These are phyloP conservation scores for Hygrocybe coccinea DNA, from an alignment of 768 basidiomycete genomes.

Conservation along the genomic window DNA sequence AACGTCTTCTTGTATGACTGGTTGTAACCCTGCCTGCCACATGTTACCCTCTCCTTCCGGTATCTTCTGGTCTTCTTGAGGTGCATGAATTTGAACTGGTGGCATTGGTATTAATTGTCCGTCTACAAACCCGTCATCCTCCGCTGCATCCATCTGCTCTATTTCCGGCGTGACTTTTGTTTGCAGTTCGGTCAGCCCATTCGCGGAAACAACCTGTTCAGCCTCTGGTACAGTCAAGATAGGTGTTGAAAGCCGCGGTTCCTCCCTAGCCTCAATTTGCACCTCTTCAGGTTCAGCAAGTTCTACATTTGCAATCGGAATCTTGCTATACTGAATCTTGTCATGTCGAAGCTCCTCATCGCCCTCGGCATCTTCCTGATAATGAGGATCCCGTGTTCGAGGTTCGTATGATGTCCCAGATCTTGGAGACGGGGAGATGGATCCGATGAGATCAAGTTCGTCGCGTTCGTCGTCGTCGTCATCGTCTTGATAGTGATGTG, in stretches of 20 bases:
- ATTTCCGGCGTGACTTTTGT: too few relatives aligned
- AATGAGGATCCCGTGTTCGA: conserved; percentile 5
- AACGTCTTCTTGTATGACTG: background rate
- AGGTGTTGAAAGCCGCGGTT: background rate
- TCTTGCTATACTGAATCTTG: background rate
- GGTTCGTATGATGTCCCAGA: conserved; percentile 3
- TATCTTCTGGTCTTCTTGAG: too few relatives aligned
- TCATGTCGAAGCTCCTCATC: background rate
- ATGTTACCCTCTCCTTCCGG: background rate
- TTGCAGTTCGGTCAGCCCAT: background rate
- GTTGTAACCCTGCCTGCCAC: background rate
- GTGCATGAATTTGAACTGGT: too few relatives aligned
- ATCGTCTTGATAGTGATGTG: conserved; percentile 10
- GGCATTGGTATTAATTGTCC: too few relatives aligned
- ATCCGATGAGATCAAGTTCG: conserved; percentile 39
- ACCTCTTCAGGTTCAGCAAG: background rate
- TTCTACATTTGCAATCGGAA: background rate
- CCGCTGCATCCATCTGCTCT: too few relatives aligned
- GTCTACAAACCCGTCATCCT: too few relatives aligned
- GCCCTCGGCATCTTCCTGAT: conserved; percentile 1
- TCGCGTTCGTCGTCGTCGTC: conserved; percentile 31
- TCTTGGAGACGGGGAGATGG: conserved; percentile 19
- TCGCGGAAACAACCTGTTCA: background rate
- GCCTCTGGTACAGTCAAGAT: background rate
- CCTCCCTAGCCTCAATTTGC: background rate